phyloP scores from a whole-genome alignment of 345 rosid species.

The Alliaria petiolata region DNA sequence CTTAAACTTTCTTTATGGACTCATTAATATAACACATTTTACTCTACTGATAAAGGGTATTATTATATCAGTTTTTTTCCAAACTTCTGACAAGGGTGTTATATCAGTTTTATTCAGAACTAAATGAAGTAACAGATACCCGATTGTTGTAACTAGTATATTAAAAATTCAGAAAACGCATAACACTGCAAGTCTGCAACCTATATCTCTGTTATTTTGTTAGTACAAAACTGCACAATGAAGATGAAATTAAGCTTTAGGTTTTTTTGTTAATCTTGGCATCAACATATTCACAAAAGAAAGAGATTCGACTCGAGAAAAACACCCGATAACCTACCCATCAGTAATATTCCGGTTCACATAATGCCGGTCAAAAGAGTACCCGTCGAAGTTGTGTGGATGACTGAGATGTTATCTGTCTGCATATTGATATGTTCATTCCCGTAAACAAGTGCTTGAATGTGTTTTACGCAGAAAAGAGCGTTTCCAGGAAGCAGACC shows the following conservation, averaged over 20 bases:
- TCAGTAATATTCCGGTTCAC: slow-evolving; percentile 34
- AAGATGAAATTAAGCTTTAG: not conserved
- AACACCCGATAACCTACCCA: slow-evolving; percentile 36
- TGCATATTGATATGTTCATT: slow-evolving; percentile 27
- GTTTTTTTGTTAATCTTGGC: not conserved
- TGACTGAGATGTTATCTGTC: slow-evolving; percentile 63
- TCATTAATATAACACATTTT: no score
- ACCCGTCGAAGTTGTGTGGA: slow-evolving; percentile 65
- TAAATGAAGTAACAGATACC: no score
- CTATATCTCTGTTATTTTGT: slow-evolving; percentile 73
- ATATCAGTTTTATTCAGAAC: no score
- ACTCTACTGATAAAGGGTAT: no score
- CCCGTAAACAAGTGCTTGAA: not conserved
- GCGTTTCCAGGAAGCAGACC: slow-evolving; percentile 39
- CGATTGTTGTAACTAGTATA: no score
- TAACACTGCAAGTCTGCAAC: slow-evolving; percentile 42
- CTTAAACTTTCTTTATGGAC: no score
- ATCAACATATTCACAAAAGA: not conserved
- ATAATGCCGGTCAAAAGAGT: slow-evolving; percentile 59
- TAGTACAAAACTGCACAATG: slow-evolving; percentile 51
- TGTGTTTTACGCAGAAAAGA: not conserved
- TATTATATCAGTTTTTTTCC: no score
- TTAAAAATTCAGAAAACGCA: slow-evolving; percentile 11
- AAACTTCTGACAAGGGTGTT: no score
- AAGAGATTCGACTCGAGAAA: not conserved